A percentile compares a stretch with the other conserved stretches of the same genome.
Conservation (phyloP, 345 rosid genomes). For the Heritiera fomes region DNA sequence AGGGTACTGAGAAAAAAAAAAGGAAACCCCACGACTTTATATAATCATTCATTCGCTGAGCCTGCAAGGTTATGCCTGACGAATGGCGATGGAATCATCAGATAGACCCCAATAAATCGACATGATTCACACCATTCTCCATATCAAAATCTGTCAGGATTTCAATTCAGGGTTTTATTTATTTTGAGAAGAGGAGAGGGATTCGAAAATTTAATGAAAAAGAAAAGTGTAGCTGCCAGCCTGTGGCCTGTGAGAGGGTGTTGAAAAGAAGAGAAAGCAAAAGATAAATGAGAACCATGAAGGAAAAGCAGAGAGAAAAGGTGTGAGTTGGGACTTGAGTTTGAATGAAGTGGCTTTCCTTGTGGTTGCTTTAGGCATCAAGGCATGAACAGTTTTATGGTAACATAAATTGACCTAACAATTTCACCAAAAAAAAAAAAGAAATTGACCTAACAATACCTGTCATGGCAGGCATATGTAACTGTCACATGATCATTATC, state of each 20-base stretch:
- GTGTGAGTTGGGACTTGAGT: background rate
- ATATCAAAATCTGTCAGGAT: background rate
- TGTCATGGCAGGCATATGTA: background rate
- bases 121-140: too few species aligned
- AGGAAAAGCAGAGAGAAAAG: background rate
- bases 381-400: background rate
- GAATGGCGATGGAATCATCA: too few species aligned
- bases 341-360: background rate
- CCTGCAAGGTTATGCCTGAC: background rate
- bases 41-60: background rate
- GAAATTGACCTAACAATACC: background rate
- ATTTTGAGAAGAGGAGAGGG: too few species aligned
- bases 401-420: background rate
- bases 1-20: too few species aligned
- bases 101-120: too few species aligned
- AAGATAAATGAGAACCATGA: background rate
- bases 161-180: too few species aligned
- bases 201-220: background rate
- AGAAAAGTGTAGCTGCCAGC: background rate
- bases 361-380: background rate
- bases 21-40: too few species aligned
- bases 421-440: background rate
- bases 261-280: slow-evolving; percentile 2
- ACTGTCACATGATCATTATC: too few species aligned
- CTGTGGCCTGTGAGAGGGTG: background rate